These are phyloP conservation scores for Cordyceps cateniannulata DNA, from an alignment of 2,329 filamentous ascomycete species.

Conservation along the genomic window DNA sequence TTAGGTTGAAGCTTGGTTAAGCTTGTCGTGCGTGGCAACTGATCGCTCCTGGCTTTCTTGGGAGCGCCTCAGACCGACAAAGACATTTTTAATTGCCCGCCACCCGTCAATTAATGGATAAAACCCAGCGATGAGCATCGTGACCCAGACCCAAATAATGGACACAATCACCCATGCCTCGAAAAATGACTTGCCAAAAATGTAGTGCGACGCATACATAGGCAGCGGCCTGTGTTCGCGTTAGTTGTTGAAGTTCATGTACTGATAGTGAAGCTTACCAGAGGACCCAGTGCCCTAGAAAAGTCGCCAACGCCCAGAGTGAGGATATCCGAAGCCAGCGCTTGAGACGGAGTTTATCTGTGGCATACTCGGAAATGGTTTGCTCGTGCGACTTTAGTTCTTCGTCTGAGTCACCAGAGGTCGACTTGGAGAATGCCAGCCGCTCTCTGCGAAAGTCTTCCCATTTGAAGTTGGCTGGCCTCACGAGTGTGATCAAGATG, in stretches of 20 bases:
- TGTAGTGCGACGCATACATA: conserved; percentile 46
- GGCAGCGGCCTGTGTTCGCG: conserved; percentile 34
- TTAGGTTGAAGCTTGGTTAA: too few species aligned
- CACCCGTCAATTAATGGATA: conserved; percentile 44
- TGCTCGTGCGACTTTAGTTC: conserved; percentile 20
- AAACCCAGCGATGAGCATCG: conserved; percentile 41
- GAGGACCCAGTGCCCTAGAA: conserved; percentile 46
- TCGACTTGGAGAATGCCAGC: conserved; percentile 27
- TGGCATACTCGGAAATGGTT: conserved; percentile 20
- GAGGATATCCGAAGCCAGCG: conserved; percentile 40
- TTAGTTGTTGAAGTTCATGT: background rate
- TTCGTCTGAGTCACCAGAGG: conserved; percentile 14
- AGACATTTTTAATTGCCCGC: conserved; percentile 21
- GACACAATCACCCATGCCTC: conserved; percentile 43
- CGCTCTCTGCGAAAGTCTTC: conserved; percentile 33
- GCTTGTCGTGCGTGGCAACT: background rate
- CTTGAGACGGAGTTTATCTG: conserved; percentile 32
- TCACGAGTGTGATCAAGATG: conserved; percentile 37
- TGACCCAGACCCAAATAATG: conserved; percentile 48
- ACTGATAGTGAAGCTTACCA: conserved; percentile 28
- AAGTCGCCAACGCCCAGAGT: conserved; percentile 41
- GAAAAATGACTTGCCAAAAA: conserved; percentile 43
- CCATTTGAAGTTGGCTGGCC: conserved; percentile 36
- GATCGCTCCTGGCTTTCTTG: background rate
- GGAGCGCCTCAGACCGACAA: background rate